Evolutionary conservation across 805 yeast species (phyloP), one percentile per base, ranked within the genome.

Genomic region (Candida tibetensis): DNA sequence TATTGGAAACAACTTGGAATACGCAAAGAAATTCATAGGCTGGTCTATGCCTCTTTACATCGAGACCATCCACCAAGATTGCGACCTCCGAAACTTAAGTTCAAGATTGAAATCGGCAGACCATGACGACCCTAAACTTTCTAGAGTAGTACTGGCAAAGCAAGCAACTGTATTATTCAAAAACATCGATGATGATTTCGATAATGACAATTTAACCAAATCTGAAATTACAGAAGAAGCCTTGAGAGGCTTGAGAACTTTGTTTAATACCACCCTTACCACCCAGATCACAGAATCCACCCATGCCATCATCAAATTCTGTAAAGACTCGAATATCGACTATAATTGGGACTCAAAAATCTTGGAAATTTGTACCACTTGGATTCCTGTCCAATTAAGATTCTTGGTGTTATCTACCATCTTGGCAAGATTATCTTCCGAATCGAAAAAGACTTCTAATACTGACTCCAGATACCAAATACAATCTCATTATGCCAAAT

Each of bases 311-410:
- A 63, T 79, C 7, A 57, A 64, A 28, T 40, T 51, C 43, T 58
- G 53, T 12, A 76, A 70, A 47, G 44, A 52, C 33, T 14, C 62
- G 30, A 31, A 53, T 46, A 28, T 40, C 29, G 57, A 60, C 28
- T 44, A 47, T 10, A 44, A 47, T 5, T 83, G 90, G 90, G 67
- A 76, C 2, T 66, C 73, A 19, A 58, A 69, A 7, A 64, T 90
- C 32, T 62, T 86, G 26, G 82, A 81, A 45, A 66, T 79, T 44
- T 74, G 86, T 41, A 79, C 89, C 5, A 74, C 77, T 28, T 87
- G 90, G 76, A 77, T 87, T 7, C 97, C 88, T 0, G 93, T 81
- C 27, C 95, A 80, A 54, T 70, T 79, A 46, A 69, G 95, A 45
- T 87, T 84, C 62, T 64, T 79, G 19, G 72, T 84, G 2, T 66